Conservation (phyloP, 495 filamentous ascomycete genomes). For the Podospora anserina region DNA sequence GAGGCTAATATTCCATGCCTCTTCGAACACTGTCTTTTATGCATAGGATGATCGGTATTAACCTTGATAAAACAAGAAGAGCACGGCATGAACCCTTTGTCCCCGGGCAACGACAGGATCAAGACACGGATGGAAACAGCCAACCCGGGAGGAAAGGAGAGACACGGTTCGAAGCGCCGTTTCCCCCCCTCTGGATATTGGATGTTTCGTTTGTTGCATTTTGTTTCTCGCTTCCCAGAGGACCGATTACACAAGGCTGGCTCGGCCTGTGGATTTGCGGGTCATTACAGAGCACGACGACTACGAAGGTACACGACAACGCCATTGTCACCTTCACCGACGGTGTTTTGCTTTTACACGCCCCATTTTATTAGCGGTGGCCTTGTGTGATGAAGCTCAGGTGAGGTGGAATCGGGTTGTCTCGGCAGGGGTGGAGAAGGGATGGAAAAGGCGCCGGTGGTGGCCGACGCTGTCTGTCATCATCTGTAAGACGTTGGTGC, state of each 20-base stretch:
- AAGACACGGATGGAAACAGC: background rate
- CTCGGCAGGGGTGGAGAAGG: constrained; percentile 3
- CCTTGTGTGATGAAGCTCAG: background rate
- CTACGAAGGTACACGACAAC: background rate
- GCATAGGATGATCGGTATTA: constrained; percentile 18
- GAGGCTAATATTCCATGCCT: constrained; percentile 4
- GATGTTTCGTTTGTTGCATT: background rate
- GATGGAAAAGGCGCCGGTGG: background rate
- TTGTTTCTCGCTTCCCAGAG: background rate
- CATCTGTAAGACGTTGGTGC: constrained; percentile 14
- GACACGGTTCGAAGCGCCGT: background rate
- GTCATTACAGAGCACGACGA: background rate
- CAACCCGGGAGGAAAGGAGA: background rate
- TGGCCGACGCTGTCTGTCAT: constrained; percentile 1
- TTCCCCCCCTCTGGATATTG: background rate
- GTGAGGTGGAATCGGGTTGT: background rate
- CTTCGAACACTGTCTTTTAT: background rate
- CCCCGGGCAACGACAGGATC: constrained; percentile 6
- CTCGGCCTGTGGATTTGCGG: background rate
- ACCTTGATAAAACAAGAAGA: constrained; percentile 13
- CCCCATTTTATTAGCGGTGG: background rate
- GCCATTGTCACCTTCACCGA: background rate
- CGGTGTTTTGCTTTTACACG: background rate
- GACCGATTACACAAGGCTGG: too few species aligned
- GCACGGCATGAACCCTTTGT: background rate